Percentiles rank a stretch among this genome's conserved stretches.
Conservation (phyloP, 805 yeast genomes). For the Candida ulmi region DNA sequence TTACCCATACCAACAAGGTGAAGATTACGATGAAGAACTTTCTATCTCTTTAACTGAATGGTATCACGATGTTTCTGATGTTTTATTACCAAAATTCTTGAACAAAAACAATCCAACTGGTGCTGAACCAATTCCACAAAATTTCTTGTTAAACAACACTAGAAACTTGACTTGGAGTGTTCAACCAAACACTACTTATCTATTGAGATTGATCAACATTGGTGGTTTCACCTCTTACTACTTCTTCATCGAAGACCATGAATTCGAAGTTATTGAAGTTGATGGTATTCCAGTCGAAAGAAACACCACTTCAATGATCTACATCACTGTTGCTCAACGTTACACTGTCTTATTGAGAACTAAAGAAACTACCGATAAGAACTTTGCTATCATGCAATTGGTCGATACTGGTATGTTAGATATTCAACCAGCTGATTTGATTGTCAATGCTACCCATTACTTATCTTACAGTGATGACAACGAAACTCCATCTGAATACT, state of each 20-base stretch:
- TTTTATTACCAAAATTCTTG: conserved; percentile 51
- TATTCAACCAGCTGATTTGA: conserved; percentile 54
- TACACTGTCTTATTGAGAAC: conserved; percentile 76
- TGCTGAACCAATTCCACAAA: conserved; percentile 94
- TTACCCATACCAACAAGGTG: conserved; percentile 45
- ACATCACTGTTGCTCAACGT: conserved; percentile 89
- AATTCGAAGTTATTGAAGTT: conserved; percentile 79
- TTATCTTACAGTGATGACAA: conserved; percentile 50
- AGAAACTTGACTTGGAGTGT: conserved; percentile 72
- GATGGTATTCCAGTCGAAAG: conserved; percentile 88
- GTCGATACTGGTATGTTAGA: conserved; percentile 86
- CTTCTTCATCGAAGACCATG: conserved; percentile 84
- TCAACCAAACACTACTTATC: conserved; percentile 79
- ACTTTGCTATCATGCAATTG: conserved; percentile 78
- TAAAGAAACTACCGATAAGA: conserved; percentile 52
- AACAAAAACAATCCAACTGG: conserved; percentile 87
- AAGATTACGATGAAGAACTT: conserved; percentile 74
- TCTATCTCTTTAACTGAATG: conserved; percentile 72
- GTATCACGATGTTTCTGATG: conserved; percentile 64
- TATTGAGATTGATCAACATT: conserved; percentile 71
- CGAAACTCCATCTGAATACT: conserved; percentile 31
- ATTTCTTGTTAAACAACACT: conserved; percentile 75
- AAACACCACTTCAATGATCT: conserved; percentile 61
- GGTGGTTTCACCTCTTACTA: conserved; percentile 94
- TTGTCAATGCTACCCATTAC: conserved; percentile 70